Base-by-base conservation (phyloP, 1,284 basidiomycete species). In the Xerocomus tenax region DNA sequence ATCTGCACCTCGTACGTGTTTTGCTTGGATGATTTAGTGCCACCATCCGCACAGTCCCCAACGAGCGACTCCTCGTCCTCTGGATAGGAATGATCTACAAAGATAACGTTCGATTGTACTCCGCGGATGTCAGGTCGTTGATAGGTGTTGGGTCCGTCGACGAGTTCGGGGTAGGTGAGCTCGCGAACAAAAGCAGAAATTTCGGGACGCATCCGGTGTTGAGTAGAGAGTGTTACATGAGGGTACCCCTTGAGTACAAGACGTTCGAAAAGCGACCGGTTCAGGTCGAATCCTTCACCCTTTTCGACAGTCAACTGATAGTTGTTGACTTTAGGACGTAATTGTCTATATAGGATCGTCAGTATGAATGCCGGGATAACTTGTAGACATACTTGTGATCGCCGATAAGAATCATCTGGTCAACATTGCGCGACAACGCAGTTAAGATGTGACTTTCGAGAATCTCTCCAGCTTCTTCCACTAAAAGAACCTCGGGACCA, bases 381-480 rank as follows among this genome's bases (percentile, higher is more conserved):
- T 39, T 21, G 6, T 15, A 12, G 12, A 23, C 30, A 4, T 32
- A 43, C 42, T 43, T 43, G 42, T 43, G 42, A 5, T 43, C 42
- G 1, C 42, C 42, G 2, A 43, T 82, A 5, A 84, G 65, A 51
- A 84, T 75, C 39, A 84, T 57, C 47, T 82, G 79, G 4, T 69
- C 0, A 71, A 75, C 7, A 64, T 50, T 2, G 52, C 36, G 0
- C 69, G 71, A 51, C 16, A 84, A 59, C 0, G 82, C 73, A 0
- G 79, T 82, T 39, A 84, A 51, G 25, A 82, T 65, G 54, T 84
- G 82, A 53, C 75, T 78, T 58, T 84, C 82, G 2, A 84, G 58
- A 42, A 84, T 83, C 56, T 84, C 82, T 2, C 82, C 82, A 0
- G 82, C 82, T 59, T 84, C 82, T 59, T 84, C 82, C 0, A 84